Conservation (phyloP, 345 rosid species). For the Draba incana region DNA sequence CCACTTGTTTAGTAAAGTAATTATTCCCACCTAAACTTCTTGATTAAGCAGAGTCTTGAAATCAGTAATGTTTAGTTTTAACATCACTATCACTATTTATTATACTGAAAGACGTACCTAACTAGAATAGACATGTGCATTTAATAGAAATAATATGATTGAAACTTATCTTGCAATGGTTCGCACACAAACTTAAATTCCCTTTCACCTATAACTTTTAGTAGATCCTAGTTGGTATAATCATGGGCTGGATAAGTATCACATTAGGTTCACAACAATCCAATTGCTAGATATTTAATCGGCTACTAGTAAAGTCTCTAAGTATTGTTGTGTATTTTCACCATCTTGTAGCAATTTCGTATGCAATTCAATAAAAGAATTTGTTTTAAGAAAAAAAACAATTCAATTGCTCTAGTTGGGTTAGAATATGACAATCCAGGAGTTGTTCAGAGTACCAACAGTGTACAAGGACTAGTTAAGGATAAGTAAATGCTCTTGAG, state of each 20-base stretch:
- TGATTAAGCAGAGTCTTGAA: constrained; percentile 11
- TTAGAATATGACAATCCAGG: background rate
- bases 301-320: too few species aligned
- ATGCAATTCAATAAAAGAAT: too few species aligned
- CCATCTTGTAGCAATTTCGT: too few species aligned
- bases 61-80: background rate
- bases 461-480: constrained; percentile 16
- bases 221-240: constrained; percentile 6
- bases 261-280: background rate
- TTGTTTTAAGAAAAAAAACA: too few species aligned
- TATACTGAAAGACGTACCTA: background rate
- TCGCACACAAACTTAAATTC: background rate
- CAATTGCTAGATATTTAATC: too few species aligned
- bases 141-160: constrained; percentile 12
- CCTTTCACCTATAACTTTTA: constrained; percentile 6
- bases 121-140: constrained; percentile 2
- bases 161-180: constrained; percentile 17
- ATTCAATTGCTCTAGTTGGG: constrained; percentile 7
- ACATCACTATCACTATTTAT: constrained; percentile 22
- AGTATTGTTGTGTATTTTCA: too few species aligned
- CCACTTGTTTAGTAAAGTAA: constrained; percentile 7
- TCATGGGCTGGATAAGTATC: background rate
- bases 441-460: constrained; percentile 11
- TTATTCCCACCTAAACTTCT: background rate
- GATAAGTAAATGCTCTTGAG: background rate